A percentile compares a stretch with the other conserved stretches of the same genome.
Evolutionary conservation across 768 basidiomycete species (phyloP).

Genomic region (Podaxis rugospora): DNA sequence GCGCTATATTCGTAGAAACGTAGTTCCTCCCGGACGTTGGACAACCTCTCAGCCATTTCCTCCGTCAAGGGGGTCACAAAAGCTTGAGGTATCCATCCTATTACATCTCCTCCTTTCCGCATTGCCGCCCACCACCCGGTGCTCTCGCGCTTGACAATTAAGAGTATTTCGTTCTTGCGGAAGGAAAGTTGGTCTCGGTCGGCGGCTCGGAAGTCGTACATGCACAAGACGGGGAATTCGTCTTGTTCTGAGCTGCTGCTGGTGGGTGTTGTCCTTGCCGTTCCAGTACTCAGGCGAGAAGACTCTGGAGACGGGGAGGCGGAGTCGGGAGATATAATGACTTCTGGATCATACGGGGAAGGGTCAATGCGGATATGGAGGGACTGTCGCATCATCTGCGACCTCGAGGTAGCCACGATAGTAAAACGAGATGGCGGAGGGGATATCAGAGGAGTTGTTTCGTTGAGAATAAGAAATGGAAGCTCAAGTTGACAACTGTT

Average conservation of each 20-base stretch:
- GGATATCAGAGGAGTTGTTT: not conserved
- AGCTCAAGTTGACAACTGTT: conserved; percentile 7
- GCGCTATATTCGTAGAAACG: conserved; percentile 45
- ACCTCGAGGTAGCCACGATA: conserved; percentile 29
- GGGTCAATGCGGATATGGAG: conserved; percentile 37
- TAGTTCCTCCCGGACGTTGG: conserved; percentile 37
- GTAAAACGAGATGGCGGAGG: conserved; percentile 4
- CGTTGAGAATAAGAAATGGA: not conserved
- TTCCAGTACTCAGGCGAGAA: conserved; percentile 21
- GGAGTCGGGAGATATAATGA: conserved; percentile 25
- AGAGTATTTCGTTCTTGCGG: conserved; percentile 60
- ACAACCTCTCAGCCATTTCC: conserved; percentile 46
- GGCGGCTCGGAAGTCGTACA: conserved; percentile 62
- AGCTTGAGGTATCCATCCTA: conserved; percentile 77
- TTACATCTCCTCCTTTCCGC: conserved; percentile 40
- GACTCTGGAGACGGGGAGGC: conserved; percentile 28
- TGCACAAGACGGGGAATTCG: conserved; percentile 55
- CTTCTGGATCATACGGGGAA: conserved; percentile 22
- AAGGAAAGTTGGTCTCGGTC: conserved; percentile 64
- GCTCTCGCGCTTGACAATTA: conserved; percentile 62
- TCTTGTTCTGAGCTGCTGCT: conserved; percentile 25
- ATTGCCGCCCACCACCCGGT: conserved; percentile 85
- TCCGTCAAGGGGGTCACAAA: conserved; percentile 56
- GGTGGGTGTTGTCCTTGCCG: conserved; percentile 25
- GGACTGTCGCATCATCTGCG: conserved; percentile 30